These are phyloP conservation scores for Cinchona pubescens DNA, from an alignment of 257 asterid species.

Conservation along the genomic window DNA sequence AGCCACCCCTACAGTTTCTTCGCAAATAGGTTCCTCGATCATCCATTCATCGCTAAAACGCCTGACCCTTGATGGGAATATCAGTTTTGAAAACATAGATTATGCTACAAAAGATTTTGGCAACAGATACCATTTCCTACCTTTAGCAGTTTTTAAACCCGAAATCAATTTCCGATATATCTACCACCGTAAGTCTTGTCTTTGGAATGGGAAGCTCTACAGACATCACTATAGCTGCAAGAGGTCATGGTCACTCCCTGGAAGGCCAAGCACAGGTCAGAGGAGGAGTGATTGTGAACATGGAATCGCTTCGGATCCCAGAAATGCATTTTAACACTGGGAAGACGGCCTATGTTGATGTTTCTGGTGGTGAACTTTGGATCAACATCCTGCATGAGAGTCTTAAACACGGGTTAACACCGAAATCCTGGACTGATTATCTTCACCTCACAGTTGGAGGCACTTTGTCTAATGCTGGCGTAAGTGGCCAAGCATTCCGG, in stretches of 20 bases:
- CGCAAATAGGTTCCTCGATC: conserved; percentile 26
- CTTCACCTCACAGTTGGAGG: conserved; percentile 94
- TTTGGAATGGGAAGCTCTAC: conserved; percentile 45
- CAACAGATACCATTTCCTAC: conserved; percentile 49
- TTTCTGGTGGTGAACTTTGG: conserved; percentile 87
- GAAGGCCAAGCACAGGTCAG: conserved; percentile 82
- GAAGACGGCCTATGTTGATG: conserved; percentile 61
- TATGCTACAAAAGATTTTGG: conserved; percentile 77
- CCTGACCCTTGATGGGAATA: conserved; percentile 50
- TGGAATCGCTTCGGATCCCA: conserved; percentile 55
- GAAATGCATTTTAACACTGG: conserved; percentile 52
- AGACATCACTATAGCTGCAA: conserved; percentile 65
- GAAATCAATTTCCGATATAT: conserved; percentile 66
- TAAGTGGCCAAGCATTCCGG: conserved; percentile 89
- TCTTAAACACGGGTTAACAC: conserved; percentile 69
- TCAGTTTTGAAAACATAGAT: conserved; percentile 43
- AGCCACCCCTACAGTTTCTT: conserved; percentile 22
- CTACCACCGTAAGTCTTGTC: conserved; percentile 45
- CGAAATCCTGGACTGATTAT: conserved; percentile 95
- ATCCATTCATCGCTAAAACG: conserved; percentile 35
- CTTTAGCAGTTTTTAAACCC: conserved; percentile 70
- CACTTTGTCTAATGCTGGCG: conserved; percentile 85
- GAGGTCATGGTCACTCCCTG: conserved; percentile 85
- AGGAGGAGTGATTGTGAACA: conserved; percentile 58
- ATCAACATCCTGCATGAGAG: conserved; percentile 72